Evolutionary conservation across 2,329 filamentous ascomycete species (phyloP), one percentile per base, ranked within the genome.

Genomic region (Pleurostoma richardsiae): DNA sequence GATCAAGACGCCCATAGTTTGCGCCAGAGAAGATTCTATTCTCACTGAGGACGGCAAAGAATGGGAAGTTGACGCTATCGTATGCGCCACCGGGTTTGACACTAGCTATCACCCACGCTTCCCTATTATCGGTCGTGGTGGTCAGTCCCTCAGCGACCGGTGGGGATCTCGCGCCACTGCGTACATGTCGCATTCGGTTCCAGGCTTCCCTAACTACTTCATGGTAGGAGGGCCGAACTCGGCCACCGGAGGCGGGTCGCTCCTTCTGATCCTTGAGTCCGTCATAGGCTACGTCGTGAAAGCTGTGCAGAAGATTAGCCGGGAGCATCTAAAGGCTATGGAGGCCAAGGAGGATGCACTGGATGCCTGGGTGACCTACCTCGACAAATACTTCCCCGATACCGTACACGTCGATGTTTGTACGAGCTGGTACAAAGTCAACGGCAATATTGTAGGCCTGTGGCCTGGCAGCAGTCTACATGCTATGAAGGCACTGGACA

Each of bases 151-250:
- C 8, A n/a, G 8, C 26, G 26, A 10, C 27, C 8, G 26, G 26
- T 41, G 39, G 39, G 26, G 26, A 19, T 19, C 8, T 8, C 7
- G 39, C 48, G 82, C 84, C 0, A 79, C 84, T 53, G 82, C 78
- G 0, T 88, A 88, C 53, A 65, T 86, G n/a, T 82, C 82, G 0
- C 52, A 82, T 0, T 76, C 77, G 1, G 76, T 79, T 0, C 81
- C 82, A 0, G 77, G 74, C 0, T 86, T 86, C 49, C 83, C 83
- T 0, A 88, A 88, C 51, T 65, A 86, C 0, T 69, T 85, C 31
- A 48, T 49, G 41, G 40, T 49, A 39, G 42, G 30, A 4, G 48
- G 48, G 4, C 48, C 48, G 2, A 49, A 49, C 27, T 41, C 39
- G 10, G 39, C 39, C 7, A 41, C 39, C 26, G 39, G 39, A 10